Evolutionary conservation across 2,329 filamentous ascomycete genomes (phyloP), one percentile per base, ranked within the genome.

Genomic region (Neonectria sp.): DNA sequence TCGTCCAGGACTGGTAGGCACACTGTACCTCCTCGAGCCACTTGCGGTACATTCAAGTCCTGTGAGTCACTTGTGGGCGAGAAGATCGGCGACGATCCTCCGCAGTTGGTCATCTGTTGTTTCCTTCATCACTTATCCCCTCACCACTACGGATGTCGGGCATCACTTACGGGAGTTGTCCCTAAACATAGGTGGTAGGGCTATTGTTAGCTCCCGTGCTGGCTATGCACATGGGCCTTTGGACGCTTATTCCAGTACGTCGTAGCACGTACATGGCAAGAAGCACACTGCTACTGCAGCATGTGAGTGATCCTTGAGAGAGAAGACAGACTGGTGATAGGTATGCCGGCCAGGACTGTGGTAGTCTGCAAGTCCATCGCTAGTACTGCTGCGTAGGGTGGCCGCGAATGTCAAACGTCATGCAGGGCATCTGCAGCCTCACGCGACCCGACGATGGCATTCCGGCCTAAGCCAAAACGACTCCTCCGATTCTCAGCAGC

Each of bases 361-460:
- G 27, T 43, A 56, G 31, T 33, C 40, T 52, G 63, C 60, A 43
- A 65, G 63, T 35, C 21, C 27, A 45, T 57, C 27, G 45, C 37
- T 24, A 51, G 59, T 55, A 45, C n/a, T n/a, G 8, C 40, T 45
- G n/a, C 8, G 9, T 24, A 27, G 58, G 40, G 29, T 8, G 15
- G 25, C 24, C 55, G 52, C 45, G 35, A 49, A 63, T 63, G 64
- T 49, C 55, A 63, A 67, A 58, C 48, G 59, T 57, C 53, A 63
- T 67, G 64, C 64, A 67, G 53, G 53, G 58, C 63, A 35, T 53
- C 46, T 62, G 58, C 58, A 62, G 57, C 52, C 52, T 65, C 63
- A 65, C 57, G 57, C 63, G 57, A 65, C 45, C 40, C 56, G 43
- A 52, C 37, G n/a, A 56, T 49, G 40, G 53, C 25, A 46, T 48